Conservation (phyloP, 495 filamentous ascomycete genomes). For the Neurospora intermedia region DNA sequence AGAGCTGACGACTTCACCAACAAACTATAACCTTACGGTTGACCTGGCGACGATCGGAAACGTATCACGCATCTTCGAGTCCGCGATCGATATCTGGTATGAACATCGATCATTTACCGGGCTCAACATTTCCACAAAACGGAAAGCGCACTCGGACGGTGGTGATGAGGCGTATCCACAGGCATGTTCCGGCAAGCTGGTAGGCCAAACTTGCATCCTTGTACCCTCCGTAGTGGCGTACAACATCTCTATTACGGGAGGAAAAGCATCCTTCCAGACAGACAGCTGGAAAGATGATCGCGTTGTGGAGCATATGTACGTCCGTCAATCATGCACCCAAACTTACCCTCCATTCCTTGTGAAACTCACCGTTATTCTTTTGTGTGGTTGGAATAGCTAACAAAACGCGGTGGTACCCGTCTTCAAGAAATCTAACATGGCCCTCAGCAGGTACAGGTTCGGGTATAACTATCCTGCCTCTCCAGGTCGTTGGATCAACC, state of each 20-base stretch:
- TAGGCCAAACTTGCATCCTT: not conserved
- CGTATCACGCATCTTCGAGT: not conserved
- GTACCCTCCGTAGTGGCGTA: not conserved
- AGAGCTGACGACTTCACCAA: not conserved
- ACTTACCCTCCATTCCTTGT: not conserved
- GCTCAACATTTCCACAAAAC: not conserved
- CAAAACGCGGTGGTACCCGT: not conserved
- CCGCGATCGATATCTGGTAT: not conserved
- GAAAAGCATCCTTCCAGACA: not conserved
- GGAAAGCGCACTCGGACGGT: not conserved
- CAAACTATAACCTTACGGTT: not conserved
- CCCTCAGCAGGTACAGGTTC: not conserved
- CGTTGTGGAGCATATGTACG: not conserved
- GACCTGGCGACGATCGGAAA: not conserved
- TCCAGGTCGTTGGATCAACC: not conserved
- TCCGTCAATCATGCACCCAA: not conserved
- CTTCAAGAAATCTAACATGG: not conserved
- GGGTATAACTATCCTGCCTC: not conserved
- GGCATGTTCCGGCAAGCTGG: not conserved
- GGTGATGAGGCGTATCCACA: not conserved
- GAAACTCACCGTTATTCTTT: not conserved
- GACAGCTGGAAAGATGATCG: not conserved
- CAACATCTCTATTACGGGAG: not conserved
- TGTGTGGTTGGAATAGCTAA: not conserved
- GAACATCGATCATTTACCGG: not conserved